Evolutionary conservation across 1,139 yeast species (phyloP), one percentile per base, ranked within the genome.

Genomic region (Suhomyces bribrorum): DNA sequence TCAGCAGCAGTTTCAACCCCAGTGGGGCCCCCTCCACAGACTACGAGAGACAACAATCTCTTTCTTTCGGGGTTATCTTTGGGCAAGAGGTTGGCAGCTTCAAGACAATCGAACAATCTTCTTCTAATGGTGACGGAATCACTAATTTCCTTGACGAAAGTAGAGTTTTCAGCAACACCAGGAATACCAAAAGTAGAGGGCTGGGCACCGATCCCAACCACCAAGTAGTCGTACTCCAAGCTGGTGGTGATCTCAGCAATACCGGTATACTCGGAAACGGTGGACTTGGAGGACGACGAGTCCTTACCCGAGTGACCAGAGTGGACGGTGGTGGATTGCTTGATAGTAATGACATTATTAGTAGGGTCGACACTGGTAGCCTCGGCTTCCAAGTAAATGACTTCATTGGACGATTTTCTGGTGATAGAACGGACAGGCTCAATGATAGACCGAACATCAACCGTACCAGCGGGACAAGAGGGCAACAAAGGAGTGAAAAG

Each of bases 1-100:
- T 90, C 97, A 56, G 95, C 97, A 49, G 96, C 96, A 56, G 86
- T 86, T 64, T 89, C 97, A 46, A 89, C 96, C 67, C 97, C 97
- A 38, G 96, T 89, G 57, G 97, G 96, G 47, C 96, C 96, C 61
- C 96, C 96, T 53, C 96, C 96, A 49, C 90, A 94, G 45, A 88
- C 92, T 44, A 88, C 89, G 52, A 89, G 81, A 47, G 83, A 83
- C 53, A 88, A 75, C 53, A 88, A 74, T 62, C 94, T 77, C 69
- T 83, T 80, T 66, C 96, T 80, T 61, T 85, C 92, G 23, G 81
- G 81, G 53, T 84, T 88, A 44, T 78, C 84, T 49, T 75, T 71
- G 35, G 90, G 85, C 59, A 84, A 77, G 56, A 84, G 76, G 48
- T 86, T 80, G 31, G 95, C 95, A 50, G 85, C 83, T 67, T 86